These are phyloP conservation scores for Quercus gilva DNA, from an alignment of 306 rosid species.

Conservation along the genomic window DNA sequence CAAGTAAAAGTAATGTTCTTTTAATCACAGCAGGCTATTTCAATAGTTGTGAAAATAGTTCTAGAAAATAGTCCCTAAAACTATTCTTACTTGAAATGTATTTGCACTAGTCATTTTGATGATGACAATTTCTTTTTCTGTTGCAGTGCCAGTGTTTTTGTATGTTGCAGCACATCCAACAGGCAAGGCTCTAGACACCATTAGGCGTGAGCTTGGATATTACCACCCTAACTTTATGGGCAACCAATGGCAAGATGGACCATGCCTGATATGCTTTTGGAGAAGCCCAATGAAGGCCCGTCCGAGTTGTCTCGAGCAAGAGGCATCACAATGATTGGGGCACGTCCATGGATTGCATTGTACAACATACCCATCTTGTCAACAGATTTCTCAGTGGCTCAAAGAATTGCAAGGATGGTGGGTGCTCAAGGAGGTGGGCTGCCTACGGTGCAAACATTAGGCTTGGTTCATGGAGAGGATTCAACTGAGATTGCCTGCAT, in stretches of 20 bases:
- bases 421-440: conserved; percentile 86
- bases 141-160: conserved; percentile 80
- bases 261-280: conserved; percentile 50
- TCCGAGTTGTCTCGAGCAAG: conserved; percentile 34
- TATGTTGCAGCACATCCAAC: conserved; percentile 85
- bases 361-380: conserved; percentile 69
- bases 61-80: no score
- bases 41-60: no score
- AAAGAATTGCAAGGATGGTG: conserved; percentile 64
- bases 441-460: conserved; percentile 70
- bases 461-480: conserved; percentile 51
- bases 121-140: background rate
- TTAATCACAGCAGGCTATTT: no score
- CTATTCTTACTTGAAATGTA: no score
- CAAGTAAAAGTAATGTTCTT: no score
- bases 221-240: conserved; percentile 63
- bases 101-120: no score
- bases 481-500: conserved; percentile 71
- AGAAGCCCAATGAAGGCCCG: conserved; percentile 69
- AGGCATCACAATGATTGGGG: conserved; percentile 79
- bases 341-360: conserved; percentile 63
- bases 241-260: conserved; percentile 84
- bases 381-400: conserved; percentile 42
- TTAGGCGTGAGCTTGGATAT: conserved; percentile 69
- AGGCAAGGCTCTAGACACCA: conserved; percentile 62